These are phyloP conservation scores for Mortierella alpina DNA, from an alignment of 192 early-diverging fungal species.

Conservation along the genomic window DNA sequence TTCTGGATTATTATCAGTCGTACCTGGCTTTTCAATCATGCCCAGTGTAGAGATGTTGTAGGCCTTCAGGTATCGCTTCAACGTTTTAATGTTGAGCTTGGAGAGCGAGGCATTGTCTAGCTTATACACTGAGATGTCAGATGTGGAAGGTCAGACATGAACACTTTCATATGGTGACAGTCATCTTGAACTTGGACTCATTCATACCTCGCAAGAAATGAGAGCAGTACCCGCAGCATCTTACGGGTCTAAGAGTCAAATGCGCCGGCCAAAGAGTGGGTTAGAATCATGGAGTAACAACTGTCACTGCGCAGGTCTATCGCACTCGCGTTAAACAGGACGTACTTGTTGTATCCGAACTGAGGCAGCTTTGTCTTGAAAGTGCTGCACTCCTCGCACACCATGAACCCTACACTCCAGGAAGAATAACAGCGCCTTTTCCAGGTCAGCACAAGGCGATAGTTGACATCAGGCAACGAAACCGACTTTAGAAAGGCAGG, in stretches of 20 bases:
- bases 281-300: background rate
- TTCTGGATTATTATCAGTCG: background rate
- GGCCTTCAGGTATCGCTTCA: conserved; percentile 29
- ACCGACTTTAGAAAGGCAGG: background rate
- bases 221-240: conserved; percentile 36
- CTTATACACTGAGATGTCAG: conserved; percentile 25
- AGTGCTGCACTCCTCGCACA: conserved; percentile 26
- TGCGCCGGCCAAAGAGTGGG: background rate
- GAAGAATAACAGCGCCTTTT: no score
- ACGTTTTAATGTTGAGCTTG: conserved; percentile 30
- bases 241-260: conserved; percentile 12
- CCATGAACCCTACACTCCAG: conserved; percentile 1
- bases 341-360: conserved; percentile 20
- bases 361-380: conserved; percentile 30
- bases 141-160: background rate
- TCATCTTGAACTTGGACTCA: no score
- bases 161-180: no score
- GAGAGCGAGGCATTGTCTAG: conserved; percentile 22
- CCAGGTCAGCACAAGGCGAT: background rate
- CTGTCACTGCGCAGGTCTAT: background rate
- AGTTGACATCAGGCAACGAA: background rate
- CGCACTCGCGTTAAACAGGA: background rate
- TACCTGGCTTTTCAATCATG: conserved; percentile 41
- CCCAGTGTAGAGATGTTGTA: conserved; percentile 27
- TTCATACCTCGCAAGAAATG: conserved; percentile 36